Evolutionary conservation across 148 eudicot species (phyloP), one percentile per base, ranked within the genome.

Genomic region (Vaccinium darrowii): DNA sequence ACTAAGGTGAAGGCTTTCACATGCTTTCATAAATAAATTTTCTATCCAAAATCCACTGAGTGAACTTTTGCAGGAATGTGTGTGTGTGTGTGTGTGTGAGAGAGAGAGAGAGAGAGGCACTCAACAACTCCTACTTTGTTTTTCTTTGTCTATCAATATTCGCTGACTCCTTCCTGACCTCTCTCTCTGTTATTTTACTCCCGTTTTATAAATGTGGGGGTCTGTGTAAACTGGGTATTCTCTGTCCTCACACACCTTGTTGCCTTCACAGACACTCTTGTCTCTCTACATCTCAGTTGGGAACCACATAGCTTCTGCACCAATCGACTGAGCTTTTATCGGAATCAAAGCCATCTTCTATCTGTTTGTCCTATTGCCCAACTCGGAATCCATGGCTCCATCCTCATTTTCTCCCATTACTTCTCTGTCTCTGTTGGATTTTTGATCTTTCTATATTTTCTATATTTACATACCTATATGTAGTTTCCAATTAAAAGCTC

Each of bases 301-400:
- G 50, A 71, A 49, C 76, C 78, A 79, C 67, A 21, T 15, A 76
- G 30, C 74, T 53, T 80, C 76, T 88, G 54, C 67, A 79, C 78
- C 50, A 79, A 88, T 85, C 88, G 87, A 92, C 89, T 81, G 80
- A 65, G 56, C 87, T 73, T 85, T 27, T 84, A 79, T 51, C 86
- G 83, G 72, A 76, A 72, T 81, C 78, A 67, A 85, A 82, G 82
- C 60, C 84, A 71, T 36, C 56, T 78, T 86, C 84, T 84, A 52
- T 90, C 79, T 87, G 88, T 88, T 88, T 92, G 91, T 89, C 91
- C 58, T 80, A 25, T 76, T 89, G 57, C 85, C 33, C 78, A 39
- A 53, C 33, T 84, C 78, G 85, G 90, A 93, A 89, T 90, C 74
- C 18, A 85, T 87, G 76, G 50, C 78, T 83, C 81, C 53, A 77